Conservation (phyloP, 345 rosid species). For the Turnera subulata region DNA sequence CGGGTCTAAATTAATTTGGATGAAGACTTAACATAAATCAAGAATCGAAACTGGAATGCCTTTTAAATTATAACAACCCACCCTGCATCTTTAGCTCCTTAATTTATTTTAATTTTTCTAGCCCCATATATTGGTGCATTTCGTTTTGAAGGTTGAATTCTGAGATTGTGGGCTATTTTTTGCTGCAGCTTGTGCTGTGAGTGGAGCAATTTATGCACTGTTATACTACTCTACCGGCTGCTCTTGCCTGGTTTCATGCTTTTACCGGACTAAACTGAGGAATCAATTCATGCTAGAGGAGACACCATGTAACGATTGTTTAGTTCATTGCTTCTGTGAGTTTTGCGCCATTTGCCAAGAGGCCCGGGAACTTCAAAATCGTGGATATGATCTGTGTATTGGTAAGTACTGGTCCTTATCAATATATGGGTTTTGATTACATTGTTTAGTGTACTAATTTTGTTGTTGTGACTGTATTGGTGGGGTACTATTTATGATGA, state of each 20-base stretch:
- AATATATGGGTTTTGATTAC: no score
- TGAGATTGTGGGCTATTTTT: background rate
- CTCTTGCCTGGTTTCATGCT: conserved; percentile 39
- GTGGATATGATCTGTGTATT: conserved; percentile 49
- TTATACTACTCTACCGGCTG: conserved; percentile 13
- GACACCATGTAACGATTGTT: conserved; percentile 48
- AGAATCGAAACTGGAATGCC: background rate
- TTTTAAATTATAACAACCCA: background rate
- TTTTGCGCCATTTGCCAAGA: conserved; percentile 57
- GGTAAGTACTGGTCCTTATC: no score
- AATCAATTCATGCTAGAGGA: conserved; percentile 44
- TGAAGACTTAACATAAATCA: no score
- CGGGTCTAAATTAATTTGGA: no score
- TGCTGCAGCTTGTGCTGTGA: conserved; percentile 37
- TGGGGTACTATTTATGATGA: background rate
- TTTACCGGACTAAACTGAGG: conserved; percentile 42
- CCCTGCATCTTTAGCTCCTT: no score
- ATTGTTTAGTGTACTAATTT: no score
- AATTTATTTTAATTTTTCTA: no score
- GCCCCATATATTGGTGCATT: no score
- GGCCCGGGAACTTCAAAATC: conserved; percentile 49
- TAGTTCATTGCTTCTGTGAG: conserved; percentile 44
- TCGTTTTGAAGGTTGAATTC: no score
- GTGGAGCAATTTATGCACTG: conserved; percentile 33
- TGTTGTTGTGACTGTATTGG: no score